Percentiles rank a stretch among this genome's conserved stretches.
Conservation (phyloP, 192 early-diverging fungal species). For the Jimgerdemannia lactiflua region DNA sequence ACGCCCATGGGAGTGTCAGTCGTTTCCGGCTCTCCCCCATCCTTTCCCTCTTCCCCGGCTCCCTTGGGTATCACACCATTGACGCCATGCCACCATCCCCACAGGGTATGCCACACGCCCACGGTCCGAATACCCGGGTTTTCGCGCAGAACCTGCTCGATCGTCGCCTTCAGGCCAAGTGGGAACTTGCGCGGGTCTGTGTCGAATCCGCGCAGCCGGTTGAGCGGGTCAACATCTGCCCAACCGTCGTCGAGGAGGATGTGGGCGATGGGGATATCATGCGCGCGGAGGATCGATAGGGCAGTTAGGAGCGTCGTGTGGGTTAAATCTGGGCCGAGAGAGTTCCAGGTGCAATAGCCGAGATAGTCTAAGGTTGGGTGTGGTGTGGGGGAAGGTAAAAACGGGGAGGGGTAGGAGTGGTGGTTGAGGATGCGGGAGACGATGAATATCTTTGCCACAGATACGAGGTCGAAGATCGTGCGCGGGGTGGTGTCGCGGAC, state of each 20-base stretch:
- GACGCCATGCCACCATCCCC: constrained; percentile 60
- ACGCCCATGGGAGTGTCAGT: constrained; percentile 14
- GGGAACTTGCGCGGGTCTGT: constrained; percentile 42
- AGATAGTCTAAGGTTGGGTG: too few species aligned
- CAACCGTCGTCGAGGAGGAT: constrained; percentile 57
- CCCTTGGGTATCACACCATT: constrained; percentile 30
- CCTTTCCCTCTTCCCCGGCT: background rate
- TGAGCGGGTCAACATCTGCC: constrained; percentile 25
- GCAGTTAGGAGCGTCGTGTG: constrained; percentile 4
- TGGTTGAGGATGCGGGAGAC: background rate
- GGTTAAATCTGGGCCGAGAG: constrained; percentile 3
- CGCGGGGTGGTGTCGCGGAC: background rate
- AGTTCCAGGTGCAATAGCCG: constrained; percentile 23
- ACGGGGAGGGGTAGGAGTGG: background rate
- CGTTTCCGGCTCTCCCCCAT: constrained; percentile 19
- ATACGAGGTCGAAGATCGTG: background rate
- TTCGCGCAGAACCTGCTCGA: constrained; percentile 7
- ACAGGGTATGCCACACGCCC: constrained; percentile 55
- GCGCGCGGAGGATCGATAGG: constrained; percentile 8
- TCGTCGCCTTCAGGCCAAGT: constrained; percentile 32
- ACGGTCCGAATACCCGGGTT: constrained; percentile 34
- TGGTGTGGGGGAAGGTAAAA: too few species aligned
- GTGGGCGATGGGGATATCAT: constrained; percentile 19
- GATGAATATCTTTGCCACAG: too few species aligned
- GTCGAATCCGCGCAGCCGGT: constrained; percentile 29